Evolutionary conservation across 2,329 filamentous ascomycete genomes (phyloP), one percentile per base, ranked within the genome.

Genomic region (Davidsoniella eucalypti): DNA sequence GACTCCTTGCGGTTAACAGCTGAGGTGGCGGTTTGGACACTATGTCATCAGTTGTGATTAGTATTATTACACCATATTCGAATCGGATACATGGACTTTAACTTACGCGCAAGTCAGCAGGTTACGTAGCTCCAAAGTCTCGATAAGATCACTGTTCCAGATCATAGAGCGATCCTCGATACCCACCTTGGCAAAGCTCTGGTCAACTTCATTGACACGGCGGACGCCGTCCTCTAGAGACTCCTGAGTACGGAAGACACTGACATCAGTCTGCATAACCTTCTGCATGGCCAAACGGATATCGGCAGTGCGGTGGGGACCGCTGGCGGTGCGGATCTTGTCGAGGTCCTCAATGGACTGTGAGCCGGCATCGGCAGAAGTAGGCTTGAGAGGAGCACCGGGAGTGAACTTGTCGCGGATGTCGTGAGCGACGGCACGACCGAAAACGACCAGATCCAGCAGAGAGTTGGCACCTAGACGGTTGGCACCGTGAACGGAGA

Each of bases 81-180:
- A 33, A 33, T 14, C 9, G 21, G 33, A 26, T 47, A 43, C 29
- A 47, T n/a, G 16, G 12, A 26, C 16, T 5, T 39, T 12, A 55
- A 83, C 82, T 71, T 80, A 87, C 78, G 88, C 90, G 80, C 92
- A 96, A 61, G 92, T 96, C 64, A 98, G 72, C 61, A 98, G 69
- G 68, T 98, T 98, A 63, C 88, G 78, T 62, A 96, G 74, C 70
- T 98, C 92, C 51, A 98, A 79, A 6, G 90, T 94, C 76, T 96
- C 90, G 55, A 94, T 87, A 38, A 96, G 78, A 63, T 96, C 90
- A 21, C 85, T 87, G 80, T 96, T 96, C 90, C 90, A 96, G 73
- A 96, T 96, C 90, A 96, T 95, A 76, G 86, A 93, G 67, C 92
- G 84, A 68, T 96, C 90, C 78, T 94, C 94, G 71, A 86, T 95